Conservation (phyloP, 441 rosid species). For the Eugenia klotzschiana region DNA sequence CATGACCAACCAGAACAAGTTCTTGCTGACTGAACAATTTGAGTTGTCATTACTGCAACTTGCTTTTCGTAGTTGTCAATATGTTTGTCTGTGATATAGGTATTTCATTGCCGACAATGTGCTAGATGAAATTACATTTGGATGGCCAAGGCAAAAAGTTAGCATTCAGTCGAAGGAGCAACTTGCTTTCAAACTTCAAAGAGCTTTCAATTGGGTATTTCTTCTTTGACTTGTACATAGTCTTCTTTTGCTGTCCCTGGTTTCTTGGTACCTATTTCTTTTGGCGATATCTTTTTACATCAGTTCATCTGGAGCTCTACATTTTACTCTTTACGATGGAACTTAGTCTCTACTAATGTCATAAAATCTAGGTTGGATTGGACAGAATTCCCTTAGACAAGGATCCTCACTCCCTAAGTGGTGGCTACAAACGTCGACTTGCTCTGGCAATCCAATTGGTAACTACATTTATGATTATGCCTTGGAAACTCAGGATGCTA, state of each 20-base stretch:
- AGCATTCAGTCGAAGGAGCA: slow-evolving; percentile 45
- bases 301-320: background rate
- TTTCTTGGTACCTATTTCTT: background rate
- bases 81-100: slow-evolving; percentile 18
- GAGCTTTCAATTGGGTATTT: slow-evolving; percentile 74
- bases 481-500: background rate
- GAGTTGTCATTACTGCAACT: background rate
- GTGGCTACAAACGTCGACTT: slow-evolving; percentile 87
- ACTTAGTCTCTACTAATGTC: background rate
- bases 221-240: slow-evolving; percentile 1
- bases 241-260: background rate
- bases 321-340: background rate
- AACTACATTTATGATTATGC: slow-evolving; percentile 11
- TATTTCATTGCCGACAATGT: slow-evolving; percentile 78
- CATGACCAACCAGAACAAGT: background rate
- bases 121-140: slow-evolving; percentile 76
- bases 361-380: slow-evolving; percentile 58
- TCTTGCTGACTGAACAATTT: background rate
- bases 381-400: slow-evolving; percentile 60
- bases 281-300: background rate
- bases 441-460: slow-evolving; percentile 88
- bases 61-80: background rate
- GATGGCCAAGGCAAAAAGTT: slow-evolving; percentile 79
- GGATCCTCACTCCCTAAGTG: slow-evolving; percentile 83
- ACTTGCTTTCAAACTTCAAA: slow-evolving; percentile 63